Conservation (phyloP, 2,329 filamentous ascomycete genomes). For the Fusarium odoratissimum region DNA sequence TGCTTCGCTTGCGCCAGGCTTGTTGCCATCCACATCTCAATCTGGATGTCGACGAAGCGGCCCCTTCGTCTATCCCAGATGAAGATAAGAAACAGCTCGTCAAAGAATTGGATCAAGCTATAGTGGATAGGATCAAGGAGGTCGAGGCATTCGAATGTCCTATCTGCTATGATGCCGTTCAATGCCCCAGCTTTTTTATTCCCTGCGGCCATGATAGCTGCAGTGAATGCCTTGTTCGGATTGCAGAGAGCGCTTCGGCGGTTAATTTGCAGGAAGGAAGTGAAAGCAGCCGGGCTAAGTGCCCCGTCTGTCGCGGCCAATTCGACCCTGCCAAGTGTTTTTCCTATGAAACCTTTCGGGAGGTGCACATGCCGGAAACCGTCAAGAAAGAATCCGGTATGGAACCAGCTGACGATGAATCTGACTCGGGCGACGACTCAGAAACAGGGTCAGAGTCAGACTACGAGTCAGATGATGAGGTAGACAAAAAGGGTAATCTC, state of each 20-base stretch:
- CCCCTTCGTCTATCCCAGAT: slow-evolving; percentile 52
- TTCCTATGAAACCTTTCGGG: slow-evolving; percentile 78
- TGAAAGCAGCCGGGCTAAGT: slow-evolving; percentile 69
- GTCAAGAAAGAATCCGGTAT: slow-evolving; percentile 54
- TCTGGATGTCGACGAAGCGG: slow-evolving; percentile 51
- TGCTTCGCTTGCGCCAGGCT: slow-evolving; percentile 85
- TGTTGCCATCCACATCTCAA: slow-evolving; percentile 54
- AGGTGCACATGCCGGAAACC: slow-evolving; percentile 72
- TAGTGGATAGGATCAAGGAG: slow-evolving; percentile 73
- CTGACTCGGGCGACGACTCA: slow-evolving; percentile 42
- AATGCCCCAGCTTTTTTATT: slow-evolving; percentile 80
- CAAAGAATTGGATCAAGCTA: slow-evolving; percentile 66
- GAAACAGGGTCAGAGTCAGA: slow-evolving; percentile 47
- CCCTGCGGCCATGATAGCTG: slow-evolving; percentile 88
- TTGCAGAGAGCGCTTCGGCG: slow-evolving; percentile 70
- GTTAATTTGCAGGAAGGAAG: slow-evolving; percentile 69
- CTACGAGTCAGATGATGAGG: slow-evolving; percentile 49
- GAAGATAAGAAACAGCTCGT: slow-evolving; percentile 71
- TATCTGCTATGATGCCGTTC: slow-evolving; percentile 81
- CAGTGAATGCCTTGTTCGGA: slow-evolving; percentile 77
- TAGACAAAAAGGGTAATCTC: slow-evolving; percentile 56
- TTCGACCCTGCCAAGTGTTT: slow-evolving; percentile 78
- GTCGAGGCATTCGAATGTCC: slow-evolving; percentile 79
- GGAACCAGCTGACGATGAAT: slow-evolving; percentile 51
- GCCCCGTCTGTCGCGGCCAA: slow-evolving; percentile 78